phyloP scores from a whole-genome alignment of 441 rosid genomes.

The Pelargonium citronellum region DNA sequence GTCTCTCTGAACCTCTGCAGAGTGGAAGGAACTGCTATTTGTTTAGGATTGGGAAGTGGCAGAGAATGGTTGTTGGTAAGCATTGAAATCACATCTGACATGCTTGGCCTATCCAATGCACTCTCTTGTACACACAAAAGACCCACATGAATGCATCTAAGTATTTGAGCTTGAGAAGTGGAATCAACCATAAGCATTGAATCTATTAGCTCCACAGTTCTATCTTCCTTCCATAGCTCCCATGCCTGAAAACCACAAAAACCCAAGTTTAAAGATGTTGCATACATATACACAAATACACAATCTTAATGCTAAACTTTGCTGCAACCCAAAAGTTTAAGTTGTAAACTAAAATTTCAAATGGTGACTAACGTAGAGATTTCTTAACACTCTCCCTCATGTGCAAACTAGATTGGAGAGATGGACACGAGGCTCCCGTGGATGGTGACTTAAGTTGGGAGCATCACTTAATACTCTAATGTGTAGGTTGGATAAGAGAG shows the following conservation, averaged over 20 bases:
- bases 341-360: background rate
- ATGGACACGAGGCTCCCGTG: too few relatives aligned
- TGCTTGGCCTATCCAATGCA: slow-evolving; percentile 13
- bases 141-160: slow-evolving; percentile 18
- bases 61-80: background rate
- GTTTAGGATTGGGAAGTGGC: slow-evolving; percentile 18
- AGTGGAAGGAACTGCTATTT: slow-evolving; percentile 24
- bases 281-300: too few relatives aligned
- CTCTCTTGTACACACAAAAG: slow-evolving; percentile 18
- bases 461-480: too few relatives aligned
- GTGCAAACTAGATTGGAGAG: too few relatives aligned
- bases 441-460: too few relatives aligned
- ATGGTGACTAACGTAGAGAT: background rate
- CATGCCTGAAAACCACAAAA: slow-evolving; percentile 16
- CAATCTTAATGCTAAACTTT: too few relatives aligned
- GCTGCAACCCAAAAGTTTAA: background rate
- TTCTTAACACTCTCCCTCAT: too few relatives aligned
- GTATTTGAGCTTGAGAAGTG: background rate
- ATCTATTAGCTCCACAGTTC: slow-evolving; percentile 10
- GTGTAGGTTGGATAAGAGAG: too few relatives aligned
- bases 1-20: background rate
- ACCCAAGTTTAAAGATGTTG: background rate
- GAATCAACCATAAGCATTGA: slow-evolving; percentile 4
- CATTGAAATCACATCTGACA: slow-evolving; percentile 8
- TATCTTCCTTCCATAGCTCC: slow-evolving; percentile 18